Base-by-base conservation (phyloP, 345 rosid species). In the Aurinia saxatilis region DNA sequence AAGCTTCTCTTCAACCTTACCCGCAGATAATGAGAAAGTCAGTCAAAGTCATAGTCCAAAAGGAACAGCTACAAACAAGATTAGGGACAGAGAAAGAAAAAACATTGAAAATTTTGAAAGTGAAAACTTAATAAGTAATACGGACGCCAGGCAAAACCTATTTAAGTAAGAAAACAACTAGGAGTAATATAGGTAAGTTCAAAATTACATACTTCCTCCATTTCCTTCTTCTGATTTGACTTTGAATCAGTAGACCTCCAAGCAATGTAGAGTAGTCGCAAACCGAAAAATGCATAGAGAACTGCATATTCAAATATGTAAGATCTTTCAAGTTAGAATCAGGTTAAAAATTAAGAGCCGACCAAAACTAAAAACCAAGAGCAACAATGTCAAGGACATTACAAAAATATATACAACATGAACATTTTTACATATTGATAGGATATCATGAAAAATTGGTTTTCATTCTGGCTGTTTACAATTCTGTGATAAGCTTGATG, bases 1-100 rank as follows among this genome's bases (percentile, higher is more conserved):
- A 12, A 95, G 96, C 76, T 90, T 90, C 81, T 95, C 99, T 79
- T 95, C 99, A 44, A 95, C 96, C 99, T 95, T 72, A 38, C 68
- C 6, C 60, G 37, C 58, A 39, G 11, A 62, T 55, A 30, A 38
- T 21, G 51, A 0, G 7, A n/a, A 62, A 37, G 37, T 53, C 3
- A 21, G 44, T 52, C 29, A 61, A 4, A 7, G 14, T 41, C 49
- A 27, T 6, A 33, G 13, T 17, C 19, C 33, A 45, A 44, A 17
- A 8, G 5, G 29, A 16, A 37, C 12, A 36, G 13, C 12, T 15
- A 21, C 15, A 48, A 47, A 36, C 15, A 6, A 46, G 41, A 16
- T 30, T 6, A 34, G 29, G 38, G 17, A 41, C 17, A 17, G 16
- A 42, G 50, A 30, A 16, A 16, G 8, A n/a, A 42, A 11, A 59